A percentile compares a stretch with the other conserved stretches of the same genome.
Evolutionary conservation across 257 asterid genomes (phyloP).

Genomic region (Fraxinus anomala): DNA sequence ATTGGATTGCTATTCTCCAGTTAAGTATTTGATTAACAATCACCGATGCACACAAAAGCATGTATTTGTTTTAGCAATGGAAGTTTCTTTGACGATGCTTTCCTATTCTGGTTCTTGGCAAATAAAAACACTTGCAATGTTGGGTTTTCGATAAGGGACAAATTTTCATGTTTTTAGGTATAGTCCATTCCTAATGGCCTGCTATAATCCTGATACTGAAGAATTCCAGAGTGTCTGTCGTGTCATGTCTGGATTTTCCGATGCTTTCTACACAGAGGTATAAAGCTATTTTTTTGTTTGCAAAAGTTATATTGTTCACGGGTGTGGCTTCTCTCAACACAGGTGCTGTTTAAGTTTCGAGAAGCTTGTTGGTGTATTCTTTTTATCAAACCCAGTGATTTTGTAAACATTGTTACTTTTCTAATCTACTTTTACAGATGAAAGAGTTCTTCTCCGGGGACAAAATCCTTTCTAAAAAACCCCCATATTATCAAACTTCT

Average conservation of each 20-base stretch:
- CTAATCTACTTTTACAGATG: slow-evolving; percentile 53
- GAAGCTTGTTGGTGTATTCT: slow-evolving; percentile 9
- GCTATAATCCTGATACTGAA: slow-evolving; percentile 84
- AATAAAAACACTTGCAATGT: not conserved
- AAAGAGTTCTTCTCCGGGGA: slow-evolving; percentile 66
- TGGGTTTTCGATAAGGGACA: slow-evolving; percentile 11
- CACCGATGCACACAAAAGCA: not conserved
- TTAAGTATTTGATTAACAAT: not conserved
- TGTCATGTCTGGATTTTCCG: slow-evolving; percentile 92
- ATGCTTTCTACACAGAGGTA: slow-evolving; percentile 81
- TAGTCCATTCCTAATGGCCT: slow-evolving; percentile 91
- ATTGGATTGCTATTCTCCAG: slow-evolving; percentile 12
- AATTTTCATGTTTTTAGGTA: slow-evolving; percentile 54
- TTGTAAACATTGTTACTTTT: not conserved
- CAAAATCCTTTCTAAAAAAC: slow-evolving; percentile 58
- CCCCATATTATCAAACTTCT: slow-evolving; percentile 67
- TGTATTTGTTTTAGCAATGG: not conserved
- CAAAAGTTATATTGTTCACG: not conserved
- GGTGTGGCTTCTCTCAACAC: not conserved
- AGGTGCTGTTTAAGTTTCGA: not conserved
- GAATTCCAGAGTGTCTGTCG: slow-evolving; percentile 92
- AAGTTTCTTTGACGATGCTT: not conserved
- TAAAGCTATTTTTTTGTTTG: slow-evolving; percentile 11
- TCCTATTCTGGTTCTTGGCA: slow-evolving; percentile 15
- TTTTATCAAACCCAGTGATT: not conserved